Conservation (phyloP, 2,329 filamentous ascomycete genomes). For the Chrysoporthe cubensis region DNA sequence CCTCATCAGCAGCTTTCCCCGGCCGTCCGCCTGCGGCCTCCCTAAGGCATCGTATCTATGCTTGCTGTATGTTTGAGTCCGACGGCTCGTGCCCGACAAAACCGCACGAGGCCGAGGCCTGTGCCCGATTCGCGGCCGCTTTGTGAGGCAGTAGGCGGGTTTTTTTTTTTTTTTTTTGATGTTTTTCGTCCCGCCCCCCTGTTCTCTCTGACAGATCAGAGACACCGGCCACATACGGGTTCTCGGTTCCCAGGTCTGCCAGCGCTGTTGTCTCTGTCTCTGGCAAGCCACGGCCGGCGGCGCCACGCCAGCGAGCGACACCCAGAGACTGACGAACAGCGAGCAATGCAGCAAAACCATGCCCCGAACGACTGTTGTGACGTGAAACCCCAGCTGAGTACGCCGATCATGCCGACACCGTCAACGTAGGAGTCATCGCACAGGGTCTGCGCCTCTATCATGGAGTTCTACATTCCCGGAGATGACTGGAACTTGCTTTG, state of each 20-base stretch:
- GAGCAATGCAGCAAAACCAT: conserved; percentile 17
- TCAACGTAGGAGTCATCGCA: background rate
- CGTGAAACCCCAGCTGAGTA: background rate
- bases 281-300: conserved; percentile 12
- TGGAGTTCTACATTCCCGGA: no score
- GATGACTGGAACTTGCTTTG: background rate
- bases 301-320: background rate
- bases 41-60: background rate
- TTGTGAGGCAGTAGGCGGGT: background rate
- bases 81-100: background rate
- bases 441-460: no score
- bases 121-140: background rate
- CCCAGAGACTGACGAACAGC: conserved; percentile 1
- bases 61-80: background rate
- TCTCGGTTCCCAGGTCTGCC: background rate
- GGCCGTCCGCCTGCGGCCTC: background rate
- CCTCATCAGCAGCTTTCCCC: background rate
- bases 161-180: background rate
- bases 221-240: background rate
- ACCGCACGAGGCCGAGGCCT: background rate
- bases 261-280: conserved; percentile 3
- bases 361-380: background rate
- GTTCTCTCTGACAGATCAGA: background rate
- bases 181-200: background rate
- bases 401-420: background rate